Evolutionary conservation across 2,329 filamentous ascomycete species (phyloP), one percentile per base, ranked within the genome.

Genomic region (Ampelomyces quisqualis): DNA sequence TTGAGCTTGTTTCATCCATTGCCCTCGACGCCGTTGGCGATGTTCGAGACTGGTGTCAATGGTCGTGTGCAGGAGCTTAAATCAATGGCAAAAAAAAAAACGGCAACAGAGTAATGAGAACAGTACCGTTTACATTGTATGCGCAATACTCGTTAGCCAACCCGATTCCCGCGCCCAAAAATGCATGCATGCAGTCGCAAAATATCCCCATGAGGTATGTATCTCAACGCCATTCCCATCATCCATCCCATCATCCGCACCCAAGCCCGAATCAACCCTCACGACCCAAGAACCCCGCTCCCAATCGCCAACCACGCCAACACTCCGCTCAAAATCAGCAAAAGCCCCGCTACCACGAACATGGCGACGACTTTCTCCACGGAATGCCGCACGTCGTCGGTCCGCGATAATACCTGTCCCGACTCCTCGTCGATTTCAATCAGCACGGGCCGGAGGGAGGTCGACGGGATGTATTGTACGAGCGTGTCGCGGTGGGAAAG

Each of bases 291-390:
- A 19, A 38, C 5, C 24, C 41, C 43, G 29, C 39, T 43, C 29
- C 44, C 40, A n/a, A 55, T 11, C 8, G 43, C 52, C 32, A 53
- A 24, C 43, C 54, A 48, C 14, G 40, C 48, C 36, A 63, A 15
- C 22, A 60, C 20, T 9, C 40, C 53, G 13, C 47, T 49, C n/a
- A 61, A 35, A 2, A 55, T 17, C 35, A 63, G 27, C 39, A 63
- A 23, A 38, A 60, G 9, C 19, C 49, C 36, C 9, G 49, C 47
- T 13, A 59, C 56, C 3, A 60, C 45, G 19, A 62, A 47, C 36
- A 50, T 55, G 19, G 60, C 58, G 8, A 61, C 54, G 9, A 58
- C 44, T 13, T 45, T 39, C 45, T 62, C 59, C 2, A 64, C 51
- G 6, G 39, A 41, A 29, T 59, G 51, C 35, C 58, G 45, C 19